Evolutionary conservation across 176 grass and related monocot genomes (phyloP).

Genomic region (Avena insularis): DNA sequence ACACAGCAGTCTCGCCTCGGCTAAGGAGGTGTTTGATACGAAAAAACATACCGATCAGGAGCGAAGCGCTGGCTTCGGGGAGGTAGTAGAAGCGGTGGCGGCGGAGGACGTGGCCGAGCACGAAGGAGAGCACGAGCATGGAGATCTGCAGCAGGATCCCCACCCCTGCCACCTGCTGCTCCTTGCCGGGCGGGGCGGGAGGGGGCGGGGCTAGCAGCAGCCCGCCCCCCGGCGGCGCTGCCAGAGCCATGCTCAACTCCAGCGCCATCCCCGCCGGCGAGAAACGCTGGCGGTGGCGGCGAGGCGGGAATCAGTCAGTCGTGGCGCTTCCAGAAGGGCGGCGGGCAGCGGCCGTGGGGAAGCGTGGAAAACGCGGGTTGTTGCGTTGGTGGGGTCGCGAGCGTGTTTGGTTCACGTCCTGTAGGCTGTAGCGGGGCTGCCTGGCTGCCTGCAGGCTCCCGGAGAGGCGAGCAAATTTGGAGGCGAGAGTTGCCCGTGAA

Average conservation of each 20-base stretch:
- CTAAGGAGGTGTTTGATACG: not conserved
- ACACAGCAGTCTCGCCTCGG: not conserved
- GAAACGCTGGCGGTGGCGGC: not conserved
- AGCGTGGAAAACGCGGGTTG: not conserved
- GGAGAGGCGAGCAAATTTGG: too few relatives aligned
- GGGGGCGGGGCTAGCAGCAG: constrained; percentile 34
- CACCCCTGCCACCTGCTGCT: constrained; percentile 97
- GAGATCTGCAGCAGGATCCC: constrained; percentile 97
- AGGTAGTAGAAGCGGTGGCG: constrained; percentile 97
- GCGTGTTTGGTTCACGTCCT: not conserved
- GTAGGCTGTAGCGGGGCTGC: not conserved
- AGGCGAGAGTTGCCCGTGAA: too few relatives aligned
- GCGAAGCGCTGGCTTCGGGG: constrained; percentile 96
- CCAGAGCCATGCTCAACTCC: constrained; percentile 60
- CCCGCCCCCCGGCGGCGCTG: constrained; percentile 41
- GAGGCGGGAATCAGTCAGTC: constrained; percentile 16
- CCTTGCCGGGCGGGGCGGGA: constrained; percentile 75
- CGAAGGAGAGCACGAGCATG: constrained; percentile 97
- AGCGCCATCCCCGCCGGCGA: constrained; percentile 38
- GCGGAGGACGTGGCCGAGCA: constrained; percentile 94
- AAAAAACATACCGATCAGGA: constrained; percentile 78
- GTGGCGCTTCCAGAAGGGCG: constrained; percentile 26
- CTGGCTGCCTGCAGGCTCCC: too few relatives aligned
- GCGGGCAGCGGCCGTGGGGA: not conserved
- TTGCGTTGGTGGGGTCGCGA: constrained; percentile 21